Evolutionary conservation across 1,139 yeast genomes (phyloP).

Genomic region (Eremothecium gossypii): DNA sequence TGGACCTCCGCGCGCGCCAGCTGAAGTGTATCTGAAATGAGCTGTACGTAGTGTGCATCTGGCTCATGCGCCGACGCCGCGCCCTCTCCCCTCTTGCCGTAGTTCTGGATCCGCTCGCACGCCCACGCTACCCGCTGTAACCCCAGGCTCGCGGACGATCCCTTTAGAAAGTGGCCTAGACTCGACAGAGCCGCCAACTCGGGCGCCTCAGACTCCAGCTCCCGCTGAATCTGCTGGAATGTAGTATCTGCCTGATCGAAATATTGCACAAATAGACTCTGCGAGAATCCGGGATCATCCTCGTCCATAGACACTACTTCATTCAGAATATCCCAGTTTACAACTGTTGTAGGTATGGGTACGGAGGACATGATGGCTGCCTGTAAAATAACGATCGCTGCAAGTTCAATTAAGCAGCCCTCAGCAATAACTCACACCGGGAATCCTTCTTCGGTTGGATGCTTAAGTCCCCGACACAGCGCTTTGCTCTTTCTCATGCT

Average conservation of each 20-base stretch:
- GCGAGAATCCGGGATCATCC: slow-evolving; percentile 71
- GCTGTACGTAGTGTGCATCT: slow-evolving; percentile 22
- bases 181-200: slow-evolving; percentile 58
- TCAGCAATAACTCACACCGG: too few species aligned
- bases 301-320: slow-evolving; percentile 93
- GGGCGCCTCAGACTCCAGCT: slow-evolving; percentile 32
- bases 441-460: too few species aligned
- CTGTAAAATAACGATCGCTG: not conserved
- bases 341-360: slow-evolving; percentile 44
- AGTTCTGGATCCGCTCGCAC: slow-evolving; percentile 89
- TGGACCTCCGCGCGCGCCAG: slow-evolving; percentile 51
- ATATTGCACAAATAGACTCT: slow-evolving; percentile 67
- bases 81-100: slow-evolving; percentile 49
- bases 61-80: slow-evolving; percentile 11
- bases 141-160: slow-evolving; percentile 93
- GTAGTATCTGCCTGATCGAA: slow-evolving; percentile 85
- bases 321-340: slow-evolving; percentile 82
- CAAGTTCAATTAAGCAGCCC: not conserved
- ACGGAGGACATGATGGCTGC: not conserved
- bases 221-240: slow-evolving; percentile 58
- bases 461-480: too few species aligned
- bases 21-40: slow-evolving; percentile 43
- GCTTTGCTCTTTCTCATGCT: slow-evolving; percentile 30
- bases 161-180: slow-evolving; percentile 88
- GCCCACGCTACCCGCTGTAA: slow-evolving; percentile 69